These are phyloP conservation scores for Kappamyces sp. DNA, from an alignment of 192 early-diverging fungal species.

Conservation along the genomic window DNA sequence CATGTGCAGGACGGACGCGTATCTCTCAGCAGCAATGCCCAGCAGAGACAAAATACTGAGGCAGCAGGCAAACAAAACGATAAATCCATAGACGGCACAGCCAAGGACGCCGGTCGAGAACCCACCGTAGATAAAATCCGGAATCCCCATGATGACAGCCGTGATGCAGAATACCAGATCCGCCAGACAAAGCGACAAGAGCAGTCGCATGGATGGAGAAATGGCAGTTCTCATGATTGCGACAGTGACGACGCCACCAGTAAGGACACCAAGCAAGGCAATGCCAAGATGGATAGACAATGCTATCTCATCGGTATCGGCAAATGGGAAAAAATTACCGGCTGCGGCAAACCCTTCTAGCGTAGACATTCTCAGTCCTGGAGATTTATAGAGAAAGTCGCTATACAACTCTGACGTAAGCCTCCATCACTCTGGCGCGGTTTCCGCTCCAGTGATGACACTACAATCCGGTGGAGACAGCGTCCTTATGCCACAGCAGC, in stretches of 20 bases:
- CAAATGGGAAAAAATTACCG: too few relatives aligned
- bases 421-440: too few relatives aligned
- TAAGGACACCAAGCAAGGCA: background rate
- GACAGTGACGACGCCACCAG: background rate
- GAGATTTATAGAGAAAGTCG: too few relatives aligned
- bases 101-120: background rate
- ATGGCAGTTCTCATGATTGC: background rate
- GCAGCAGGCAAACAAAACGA: constrained; percentile 4
- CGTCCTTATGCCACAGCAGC: too few relatives aligned
- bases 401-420: too few relatives aligned
- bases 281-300: background rate
- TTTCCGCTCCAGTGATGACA: too few relatives aligned
- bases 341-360: too few relatives aligned
- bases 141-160: background rate
- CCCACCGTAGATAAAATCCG: constrained; percentile 2
- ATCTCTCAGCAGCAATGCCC: constrained; percentile 7
- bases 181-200: constrained; percentile 6
- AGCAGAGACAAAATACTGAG: constrained; percentile 1
- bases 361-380: too few relatives aligned
- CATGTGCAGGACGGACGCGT: constrained; percentile 2
- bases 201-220: constrained; percentile 6
- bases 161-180: constrained; percentile 5
- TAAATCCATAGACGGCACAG: background rate
- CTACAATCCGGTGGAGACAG: too few relatives aligned
- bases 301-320: too few relatives aligned